Percentiles rank a stretch among this genome's conserved stretches.
These are phyloP conservation scores for Beauveria scarabaeidicola DNA, from an alignment of 2,329 filamentous ascomycete species.

Conservation along the genomic window DNA sequence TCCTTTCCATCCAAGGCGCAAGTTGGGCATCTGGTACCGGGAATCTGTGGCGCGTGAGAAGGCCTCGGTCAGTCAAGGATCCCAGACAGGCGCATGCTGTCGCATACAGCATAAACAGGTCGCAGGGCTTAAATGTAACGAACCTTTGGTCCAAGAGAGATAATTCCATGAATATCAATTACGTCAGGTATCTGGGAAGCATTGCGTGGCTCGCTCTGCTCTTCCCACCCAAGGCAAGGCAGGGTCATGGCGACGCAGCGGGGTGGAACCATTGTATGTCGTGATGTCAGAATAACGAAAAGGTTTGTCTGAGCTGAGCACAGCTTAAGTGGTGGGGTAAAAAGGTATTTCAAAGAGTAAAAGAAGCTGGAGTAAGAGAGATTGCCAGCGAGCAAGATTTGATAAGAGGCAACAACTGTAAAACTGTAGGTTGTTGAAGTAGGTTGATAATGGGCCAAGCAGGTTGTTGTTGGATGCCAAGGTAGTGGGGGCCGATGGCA, in stretches of 20 bases:
- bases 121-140: not conserved
- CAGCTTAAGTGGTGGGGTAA: not conserved
- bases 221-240: not conserved
- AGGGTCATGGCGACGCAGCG: not conserved
- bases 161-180: not conserved
- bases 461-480: slow-evolving; percentile 4
- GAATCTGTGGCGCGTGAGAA: slow-evolving; percentile 24
- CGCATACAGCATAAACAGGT: not conserved
- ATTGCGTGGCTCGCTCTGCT: not conserved
- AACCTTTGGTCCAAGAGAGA: slow-evolving; percentile 10
- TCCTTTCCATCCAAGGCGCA: slow-evolving; percentile 41
- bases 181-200: not conserved
- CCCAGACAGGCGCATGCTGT: not conserved
- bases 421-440: not conserved
- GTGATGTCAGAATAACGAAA: not conserved
- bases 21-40: slow-evolving; percentile 44
- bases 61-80: not conserved
- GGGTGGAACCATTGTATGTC: slow-evolving; percentile 8
- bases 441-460: not conserved
- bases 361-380: not conserved
- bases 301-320: not conserved
- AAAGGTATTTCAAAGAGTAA: not conserved
- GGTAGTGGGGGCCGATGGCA: slow-evolving; percentile 22
- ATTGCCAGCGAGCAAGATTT: not conserved
- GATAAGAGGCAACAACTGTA: not conserved